Conservation (phyloP, 2,329 filamentous ascomycete species). For the Aurifilum marmelostoma region DNA sequence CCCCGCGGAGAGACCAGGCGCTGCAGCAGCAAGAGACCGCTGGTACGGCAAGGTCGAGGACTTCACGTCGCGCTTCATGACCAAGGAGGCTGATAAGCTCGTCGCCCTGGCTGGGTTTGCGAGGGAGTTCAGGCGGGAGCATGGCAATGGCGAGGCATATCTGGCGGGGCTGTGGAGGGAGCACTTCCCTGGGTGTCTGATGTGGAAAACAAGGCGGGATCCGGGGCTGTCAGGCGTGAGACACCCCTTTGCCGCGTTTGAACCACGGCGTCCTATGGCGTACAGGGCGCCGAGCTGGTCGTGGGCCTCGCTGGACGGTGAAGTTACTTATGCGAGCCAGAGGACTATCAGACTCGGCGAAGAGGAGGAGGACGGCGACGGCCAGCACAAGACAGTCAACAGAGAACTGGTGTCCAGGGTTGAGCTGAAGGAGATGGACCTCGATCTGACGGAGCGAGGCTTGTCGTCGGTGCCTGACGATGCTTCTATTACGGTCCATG, state of each 20-base stretch:
- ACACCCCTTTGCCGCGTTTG: neutral
- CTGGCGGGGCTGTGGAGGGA: constrained; percentile 18
- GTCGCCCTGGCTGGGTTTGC: constrained; percentile 16
- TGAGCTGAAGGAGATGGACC: neutral
- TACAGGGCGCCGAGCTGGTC: constrained; percentile 21
- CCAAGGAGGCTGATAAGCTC: constrained; percentile 16
- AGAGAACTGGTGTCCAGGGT: neutral
- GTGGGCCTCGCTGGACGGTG: constrained; percentile 17
- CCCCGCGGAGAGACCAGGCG: neutral
- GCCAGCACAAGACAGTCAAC: neutral
- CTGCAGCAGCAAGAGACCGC: neutral
- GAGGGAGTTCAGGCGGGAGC: neutral
- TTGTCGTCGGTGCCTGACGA: neutral
- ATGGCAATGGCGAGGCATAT: no score
- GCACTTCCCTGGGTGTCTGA: constrained; percentile 11
- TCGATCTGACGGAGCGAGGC: neutral
- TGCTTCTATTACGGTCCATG: neutral
- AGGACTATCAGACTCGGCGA: neutral
- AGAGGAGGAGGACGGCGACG: neutral
- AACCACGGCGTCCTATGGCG: constrained; percentile 2
- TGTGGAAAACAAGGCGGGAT: constrained; percentile 11
- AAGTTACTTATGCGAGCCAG: constrained; percentile 13
- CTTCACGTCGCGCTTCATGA: constrained; percentile 16
- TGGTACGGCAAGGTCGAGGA: constrained; percentile 21
- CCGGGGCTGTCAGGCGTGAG: neutral